Percentiles rank a stretch among this genome's conserved stretches.
Conservation (phyloP, 2,329 filamentous ascomycete genomes). For the Helotiales sp. region DNA sequence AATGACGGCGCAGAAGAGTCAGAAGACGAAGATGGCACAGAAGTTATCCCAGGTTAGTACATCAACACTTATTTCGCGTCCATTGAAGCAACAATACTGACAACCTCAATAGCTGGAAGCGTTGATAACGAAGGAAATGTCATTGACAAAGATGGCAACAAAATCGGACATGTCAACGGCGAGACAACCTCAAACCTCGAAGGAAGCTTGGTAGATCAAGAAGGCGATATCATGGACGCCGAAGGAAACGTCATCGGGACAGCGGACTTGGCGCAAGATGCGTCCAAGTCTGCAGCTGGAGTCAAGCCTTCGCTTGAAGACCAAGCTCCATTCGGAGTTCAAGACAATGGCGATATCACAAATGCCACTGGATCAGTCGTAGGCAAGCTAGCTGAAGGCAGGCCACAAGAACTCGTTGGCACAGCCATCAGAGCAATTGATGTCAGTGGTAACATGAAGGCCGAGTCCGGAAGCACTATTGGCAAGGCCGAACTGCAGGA, state of each 20-base stretch:
- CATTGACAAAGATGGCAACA: slow-evolving; percentile 57
- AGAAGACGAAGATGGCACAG: slow-evolving; percentile 26
- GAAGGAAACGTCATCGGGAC: slow-evolving; percentile 54
- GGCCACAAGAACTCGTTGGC: slow-evolving; percentile 54
- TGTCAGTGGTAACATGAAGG: slow-evolving; percentile 60
- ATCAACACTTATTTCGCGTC: background rate
- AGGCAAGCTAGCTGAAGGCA: slow-evolving; percentile 52
- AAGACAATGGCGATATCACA: slow-evolving; percentile 60
- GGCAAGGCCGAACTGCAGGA: slow-evolving; percentile 50
- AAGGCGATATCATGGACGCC: slow-evolving; percentile 61
- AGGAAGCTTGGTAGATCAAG: slow-evolving; percentile 54
- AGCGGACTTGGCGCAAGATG: slow-evolving; percentile 22
- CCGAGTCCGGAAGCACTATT: slow-evolving; percentile 61
- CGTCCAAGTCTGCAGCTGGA: slow-evolving; percentile 30
- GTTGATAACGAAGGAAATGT: slow-evolving; percentile 58
- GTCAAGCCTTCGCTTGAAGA: slow-evolving; percentile 59
- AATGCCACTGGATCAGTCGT: slow-evolving; percentile 59
- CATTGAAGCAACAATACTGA: background rate
- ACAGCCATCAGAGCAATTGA: slow-evolving; percentile 70
- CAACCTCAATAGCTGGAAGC: slow-evolving; percentile 22
- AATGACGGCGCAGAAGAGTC: slow-evolving; percentile 22
- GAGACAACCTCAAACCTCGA: slow-evolving; percentile 65
- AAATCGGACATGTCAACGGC: slow-evolving; percentile 64
- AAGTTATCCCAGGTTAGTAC: slow-evolving; percentile 8
- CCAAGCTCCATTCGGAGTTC: slow-evolving; percentile 50